These are phyloP conservation scores for Sclerotinia glacialis DNA, from an alignment of 2,329 filamentous ascomycete genomes.

Conservation along the genomic window DNA sequence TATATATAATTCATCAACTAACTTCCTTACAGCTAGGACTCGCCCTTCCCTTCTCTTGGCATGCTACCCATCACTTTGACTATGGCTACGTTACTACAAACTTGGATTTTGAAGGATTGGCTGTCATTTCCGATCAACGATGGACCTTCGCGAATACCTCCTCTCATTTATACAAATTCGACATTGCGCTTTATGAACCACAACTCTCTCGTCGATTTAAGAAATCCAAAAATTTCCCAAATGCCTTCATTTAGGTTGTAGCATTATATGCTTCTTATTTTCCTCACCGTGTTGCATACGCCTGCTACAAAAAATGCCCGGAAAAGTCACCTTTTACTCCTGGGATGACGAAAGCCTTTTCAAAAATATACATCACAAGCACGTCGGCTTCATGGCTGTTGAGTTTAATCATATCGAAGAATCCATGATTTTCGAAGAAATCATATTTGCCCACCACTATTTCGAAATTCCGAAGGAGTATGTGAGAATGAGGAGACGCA, in stretches of 20 bases:
- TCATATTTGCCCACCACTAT: neutral
- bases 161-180: neutral
- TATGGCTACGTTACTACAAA: neutral
- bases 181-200: neutral
- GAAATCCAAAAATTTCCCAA: too few relatives aligned
- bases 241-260: neutral
- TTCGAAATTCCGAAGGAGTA: neutral
- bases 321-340: too few relatives aligned
- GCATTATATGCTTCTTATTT: neutral
- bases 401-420: too few relatives aligned
- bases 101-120: neutral
- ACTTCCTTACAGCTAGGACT: too few relatives aligned
- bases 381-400: neutral
- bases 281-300: too few relatives aligned
- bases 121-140: neutral
- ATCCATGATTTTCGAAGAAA: neutral
- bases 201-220: too few relatives aligned
- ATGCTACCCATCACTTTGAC: too few relatives aligned
- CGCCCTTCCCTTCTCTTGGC: too few relatives aligned
- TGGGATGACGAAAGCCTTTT: neutral
- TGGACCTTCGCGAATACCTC: neutral
- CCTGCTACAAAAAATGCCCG: neutral
- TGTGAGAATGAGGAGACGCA: neutral
- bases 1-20: too few relatives aligned
- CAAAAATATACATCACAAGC: neutral